Base-by-base conservation (phyloP, 106 monocot genomes). In the Acorus calamus region DNA sequence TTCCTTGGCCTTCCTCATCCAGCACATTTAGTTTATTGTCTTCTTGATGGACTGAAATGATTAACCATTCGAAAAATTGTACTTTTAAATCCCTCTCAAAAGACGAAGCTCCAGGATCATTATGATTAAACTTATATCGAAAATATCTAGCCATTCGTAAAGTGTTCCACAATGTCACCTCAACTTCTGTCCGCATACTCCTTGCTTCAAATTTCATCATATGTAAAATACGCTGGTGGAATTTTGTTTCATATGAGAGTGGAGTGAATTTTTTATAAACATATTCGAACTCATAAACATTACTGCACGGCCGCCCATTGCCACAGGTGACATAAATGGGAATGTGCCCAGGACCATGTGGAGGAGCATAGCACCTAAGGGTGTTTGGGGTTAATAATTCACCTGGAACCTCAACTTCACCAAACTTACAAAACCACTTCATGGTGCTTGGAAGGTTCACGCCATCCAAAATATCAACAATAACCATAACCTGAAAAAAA, bases 261-360 rank as follows among this genome's bases (percentile, higher is more conserved):
- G 0, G 0, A 28, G 28, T 28, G 28, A 28, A 0, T 28, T 28
- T 28, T 28, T 28, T 28, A 28, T 28, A 28, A 28, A 28, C 76
- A 66, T 67, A 91, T 63, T 91, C 86, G 68, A 91, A 86, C 72
- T 91, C 90, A 9, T 81, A 68, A 53, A 86, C 49, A 69, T 91
- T 78, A 67, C 72, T 80, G 53, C 71, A 77, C 5, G 80, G 76
- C 59, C 69, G 49, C 57, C 83, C 69, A 73, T 83, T 69, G 49
- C 69, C 59, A 47, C 76, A 61, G 60, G 78, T 79, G 60, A 83
- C 55, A 60, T 79, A 79, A 13, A 83, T 76, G 13, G 83, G 83
- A 44, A 79, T 69, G 14, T 63, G 52, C 66, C 83, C 84, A 63
- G 79, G 70, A 4, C 70, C 53, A 55, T 67, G 76, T n/a, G 47